phyloP scores from a whole-genome alignment of 2,329 filamentous ascomycete genomes.

The Monosporascus sp. region DNA sequence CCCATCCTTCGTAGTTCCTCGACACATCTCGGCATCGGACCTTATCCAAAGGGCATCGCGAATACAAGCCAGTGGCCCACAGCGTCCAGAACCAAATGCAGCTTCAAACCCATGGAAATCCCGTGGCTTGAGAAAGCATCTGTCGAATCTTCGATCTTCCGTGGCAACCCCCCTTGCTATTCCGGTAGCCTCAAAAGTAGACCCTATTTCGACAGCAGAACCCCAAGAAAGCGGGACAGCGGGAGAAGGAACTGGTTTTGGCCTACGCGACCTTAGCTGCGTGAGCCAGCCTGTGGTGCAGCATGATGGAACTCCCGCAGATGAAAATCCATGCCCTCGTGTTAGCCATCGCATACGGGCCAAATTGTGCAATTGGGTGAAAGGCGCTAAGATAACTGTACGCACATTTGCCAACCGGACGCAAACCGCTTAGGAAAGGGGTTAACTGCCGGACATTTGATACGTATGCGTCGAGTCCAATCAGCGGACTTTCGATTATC shows the following conservation, averaged over 20 bases:
- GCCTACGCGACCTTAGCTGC: background rate
- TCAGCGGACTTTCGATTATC: no score
- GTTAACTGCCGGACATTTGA: background rate
- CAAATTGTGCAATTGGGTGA: background rate
- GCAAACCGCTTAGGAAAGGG: no score
- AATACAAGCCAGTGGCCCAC: slow-evolving; percentile 3
- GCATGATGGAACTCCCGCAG: background rate
- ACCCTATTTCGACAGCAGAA: background rate
- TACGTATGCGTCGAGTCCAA: background rate
- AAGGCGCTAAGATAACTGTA: background rate
- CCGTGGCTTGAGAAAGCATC: slow-evolving; percentile 18
- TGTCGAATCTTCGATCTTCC: slow-evolving; percentile 21
- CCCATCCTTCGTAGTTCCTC: background rate
- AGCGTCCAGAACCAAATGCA: slow-evolving; percentile 1
- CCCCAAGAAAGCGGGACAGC: no score
- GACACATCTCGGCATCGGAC: slow-evolving; percentile 1
- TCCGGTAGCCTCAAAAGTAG: background rate
- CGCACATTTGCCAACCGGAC: no score
- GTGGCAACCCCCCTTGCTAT: slow-evolving; percentile 7
- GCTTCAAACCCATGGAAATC: slow-evolving; percentile 7
- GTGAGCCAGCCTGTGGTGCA: background rate
- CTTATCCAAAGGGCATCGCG: slow-evolving; percentile 2
- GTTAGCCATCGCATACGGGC: background rate
- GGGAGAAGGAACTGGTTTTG: background rate
- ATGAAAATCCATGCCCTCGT: background rate